Evolutionary conservation across 192 early-diverging fungal species (phyloP).

Genomic region (Spinellus fusiger): DNA sequence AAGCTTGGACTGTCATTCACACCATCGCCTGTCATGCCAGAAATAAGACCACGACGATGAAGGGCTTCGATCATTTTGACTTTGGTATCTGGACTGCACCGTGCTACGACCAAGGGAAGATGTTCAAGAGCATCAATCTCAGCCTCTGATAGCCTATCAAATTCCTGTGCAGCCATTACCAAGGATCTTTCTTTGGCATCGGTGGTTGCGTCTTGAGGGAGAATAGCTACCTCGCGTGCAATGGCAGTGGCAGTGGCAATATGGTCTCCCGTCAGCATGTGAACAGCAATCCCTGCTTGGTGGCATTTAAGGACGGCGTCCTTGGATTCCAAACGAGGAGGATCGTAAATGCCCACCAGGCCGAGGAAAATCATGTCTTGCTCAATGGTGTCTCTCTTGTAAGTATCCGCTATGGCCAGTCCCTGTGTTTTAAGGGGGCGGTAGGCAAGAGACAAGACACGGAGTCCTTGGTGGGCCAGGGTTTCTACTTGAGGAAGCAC

Average conservation of each 20-base stretch:
- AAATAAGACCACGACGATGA: constrained; percentile 66
- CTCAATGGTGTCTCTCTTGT: constrained; percentile 59
- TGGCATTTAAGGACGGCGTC: constrained; percentile 71
- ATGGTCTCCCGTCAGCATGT: constrained; percentile 97
- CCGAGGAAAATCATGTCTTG: constrained; percentile 73
- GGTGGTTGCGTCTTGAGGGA: constrained; percentile 49
- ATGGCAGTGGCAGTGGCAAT: constrained; percentile 87
- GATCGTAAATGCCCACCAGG: constrained; percentile 90
- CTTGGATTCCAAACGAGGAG: constrained; percentile 68
- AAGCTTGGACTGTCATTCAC: constrained; percentile 77
- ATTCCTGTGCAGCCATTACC: constrained; percentile 81
- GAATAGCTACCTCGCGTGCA: constrained; percentile 79
- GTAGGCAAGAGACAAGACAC: constrained; percentile 82
- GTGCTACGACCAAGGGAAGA: constrained; percentile 87
- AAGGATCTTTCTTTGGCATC: too few species aligned
- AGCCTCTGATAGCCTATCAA: constrained; percentile 81
- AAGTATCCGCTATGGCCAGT: constrained; percentile 26
- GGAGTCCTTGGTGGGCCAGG: constrained; percentile 71
- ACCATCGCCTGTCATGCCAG: constrained; percentile 87
- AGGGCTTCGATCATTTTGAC: constrained; percentile 94
- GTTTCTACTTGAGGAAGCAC: constrained; percentile 58
- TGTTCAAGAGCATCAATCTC: constrained; percentile 70
- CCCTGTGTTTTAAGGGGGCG: constrained; percentile 36
- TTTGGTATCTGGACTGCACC: constrained; percentile 93
- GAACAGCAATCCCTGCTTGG: constrained; percentile 87